phyloP scores from a whole-genome alignment of 768 basidiomycete species.

The Russula dissimulans region DNA sequence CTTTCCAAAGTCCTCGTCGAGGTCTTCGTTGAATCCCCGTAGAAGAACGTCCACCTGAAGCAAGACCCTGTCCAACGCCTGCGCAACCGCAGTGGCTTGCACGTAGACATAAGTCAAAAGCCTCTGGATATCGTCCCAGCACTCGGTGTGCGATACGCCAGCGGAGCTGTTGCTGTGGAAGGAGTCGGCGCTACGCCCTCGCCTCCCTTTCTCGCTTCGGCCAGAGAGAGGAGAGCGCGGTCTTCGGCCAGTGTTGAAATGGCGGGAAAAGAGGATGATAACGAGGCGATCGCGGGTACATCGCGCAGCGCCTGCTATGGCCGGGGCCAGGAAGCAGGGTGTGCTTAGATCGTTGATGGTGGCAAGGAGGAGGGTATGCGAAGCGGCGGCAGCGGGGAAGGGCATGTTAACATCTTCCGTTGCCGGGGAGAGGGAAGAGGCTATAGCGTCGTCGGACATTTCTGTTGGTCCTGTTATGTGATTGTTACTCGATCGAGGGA shows the following conservation, averaged over 20 bases:
- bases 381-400: constrained; percentile 17
- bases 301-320: constrained; percentile 42
- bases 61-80: constrained; percentile 55
- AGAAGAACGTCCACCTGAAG: constrained; percentile 75
- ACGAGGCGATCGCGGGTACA: constrained; percentile 42
- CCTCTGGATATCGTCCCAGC: constrained; percentile 63
- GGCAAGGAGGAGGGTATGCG: constrained; percentile 40
- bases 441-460: not conserved
- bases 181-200: constrained; percentile 9
- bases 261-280: constrained; percentile 55
- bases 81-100: constrained; percentile 69
- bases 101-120: constrained; percentile 81
- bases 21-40: constrained; percentile 40
- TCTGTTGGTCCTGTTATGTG: not conserved
- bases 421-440: not conserved
- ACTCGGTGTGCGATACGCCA: constrained; percentile 33
- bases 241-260: constrained; percentile 36
- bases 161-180: constrained; percentile 7
- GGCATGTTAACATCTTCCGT: constrained; percentile 15
- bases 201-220: not conserved
- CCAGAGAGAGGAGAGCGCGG: constrained; percentile 1
- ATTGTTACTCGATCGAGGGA: constrained; percentile 10
- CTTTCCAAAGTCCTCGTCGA: constrained; percentile 30
- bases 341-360: constrained; percentile 40
- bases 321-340: constrained; percentile 47